phyloP scores from a whole-genome alignment of 345 rosid genomes.

The Cardiospermum halicacabum region DNA sequence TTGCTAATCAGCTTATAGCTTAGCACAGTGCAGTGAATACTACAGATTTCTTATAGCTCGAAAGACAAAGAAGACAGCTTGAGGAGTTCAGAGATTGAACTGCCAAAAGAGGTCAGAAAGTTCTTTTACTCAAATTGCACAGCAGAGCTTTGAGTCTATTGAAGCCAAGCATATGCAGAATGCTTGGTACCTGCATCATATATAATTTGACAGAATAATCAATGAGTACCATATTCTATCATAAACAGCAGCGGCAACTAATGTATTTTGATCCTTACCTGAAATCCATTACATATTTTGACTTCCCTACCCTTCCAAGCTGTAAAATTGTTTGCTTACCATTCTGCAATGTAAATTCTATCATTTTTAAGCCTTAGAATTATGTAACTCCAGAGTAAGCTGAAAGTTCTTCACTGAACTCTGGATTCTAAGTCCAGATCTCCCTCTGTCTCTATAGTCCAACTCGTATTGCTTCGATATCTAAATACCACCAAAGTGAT shows the following conservation, averaged over 20 bases:
- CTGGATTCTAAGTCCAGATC: conserved; percentile 68
- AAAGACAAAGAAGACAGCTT: no score
- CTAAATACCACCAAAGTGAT: conserved; percentile 31
- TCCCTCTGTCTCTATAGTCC: conserved; percentile 78
- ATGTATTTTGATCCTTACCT: conserved; percentile 34
- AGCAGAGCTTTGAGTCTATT: conserved; percentile 84
- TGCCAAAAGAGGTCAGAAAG: no score
- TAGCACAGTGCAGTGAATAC: no score
- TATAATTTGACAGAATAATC: not conserved
- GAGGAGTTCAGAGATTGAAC: conserved; percentile 66
- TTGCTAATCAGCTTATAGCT: no score
- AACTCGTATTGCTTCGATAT: conserved; percentile 67
- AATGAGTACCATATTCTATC: no score
- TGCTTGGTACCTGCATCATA: conserved; percentile 83
- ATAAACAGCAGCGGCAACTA: not conserved
- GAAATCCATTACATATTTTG: conserved; percentile 77
- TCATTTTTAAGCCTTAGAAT: no score
- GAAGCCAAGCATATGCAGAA: conserved; percentile 89
- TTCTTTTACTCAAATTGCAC: conserved; percentile 52
- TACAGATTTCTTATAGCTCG: no score
- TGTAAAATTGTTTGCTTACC: conserved; percentile 77
- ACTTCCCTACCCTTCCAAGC: conserved; percentile 74
- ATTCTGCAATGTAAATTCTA: conserved; percentile 34
- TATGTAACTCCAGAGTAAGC: conserved; percentile 64
- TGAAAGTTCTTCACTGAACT: conserved; percentile 90